Base-by-base conservation (phyloP, 2,329 filamentous ascomycete species). In the Hawksworthiomyces lignivorus region DNA sequence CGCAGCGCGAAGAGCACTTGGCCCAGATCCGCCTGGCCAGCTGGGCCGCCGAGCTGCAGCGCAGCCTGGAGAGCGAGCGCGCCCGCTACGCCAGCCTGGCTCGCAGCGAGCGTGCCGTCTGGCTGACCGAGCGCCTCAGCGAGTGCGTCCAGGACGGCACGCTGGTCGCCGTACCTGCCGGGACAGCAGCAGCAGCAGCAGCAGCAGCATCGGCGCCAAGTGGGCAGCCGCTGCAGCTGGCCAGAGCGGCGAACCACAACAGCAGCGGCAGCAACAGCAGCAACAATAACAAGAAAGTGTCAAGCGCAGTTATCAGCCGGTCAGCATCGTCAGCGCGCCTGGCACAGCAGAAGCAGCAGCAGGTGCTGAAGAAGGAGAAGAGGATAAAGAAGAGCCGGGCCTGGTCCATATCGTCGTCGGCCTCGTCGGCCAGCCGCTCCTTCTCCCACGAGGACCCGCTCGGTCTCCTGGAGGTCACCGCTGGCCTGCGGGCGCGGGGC, bases 11-110 rank as follows among this genome's bases (percentile, higher is more conserved):
- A 21, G 56, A 61, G 36, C 52, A 55, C 8, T 52, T 60, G 11
- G 58, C 61, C 3, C 63, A 61, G 40, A 70, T 90, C n/a, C 73
- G 82, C 7, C 69, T 94, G 15, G 84, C 82, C 2, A 84, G 83
- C 55, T 94, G 87, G 87, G 87, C 87, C 1, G 74, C 79, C 7
- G 84, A 92, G 52, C 68, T 94, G 0, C 86, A 94, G 56, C 76
- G 78, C 43, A 87, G 82, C 54, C 67, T 92, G 2, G 73, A 79
- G 21, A 82, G 81, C 44, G 87, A 92, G 57, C 74, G 80, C n/a
- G 73, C 76, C 21, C 68, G 77, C 50, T 89, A 81, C 47, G 79
- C 84, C 47, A 65, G 72, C 7, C 63, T 85, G 0, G 72, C 75
- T 4, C 69, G 72, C 18, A 73, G 69, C 18, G 78, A 88, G 56